Base-by-base conservation (phyloP, 768 basidiomycete species). In the Lactifluus echinatus region DNA sequence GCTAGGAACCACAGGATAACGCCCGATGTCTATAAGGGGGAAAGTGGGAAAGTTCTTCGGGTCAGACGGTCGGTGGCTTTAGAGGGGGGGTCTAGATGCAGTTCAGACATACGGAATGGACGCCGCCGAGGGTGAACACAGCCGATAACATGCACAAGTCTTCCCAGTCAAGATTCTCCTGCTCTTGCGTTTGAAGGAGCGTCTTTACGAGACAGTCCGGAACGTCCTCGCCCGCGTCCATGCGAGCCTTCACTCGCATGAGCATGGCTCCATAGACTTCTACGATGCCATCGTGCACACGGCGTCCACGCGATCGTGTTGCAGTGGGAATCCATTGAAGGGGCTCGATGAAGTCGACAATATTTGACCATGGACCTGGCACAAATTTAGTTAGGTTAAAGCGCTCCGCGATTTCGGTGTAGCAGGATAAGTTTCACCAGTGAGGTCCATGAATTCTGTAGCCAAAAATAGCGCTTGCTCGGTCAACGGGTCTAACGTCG, bases 301-400 rank as follows among this genome's bases (percentile, higher is more conserved):
- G 71, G 44, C 65, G 65, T 4, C 69, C 76, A 7, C 78, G 72
- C 0, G 67, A 62, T 7, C 64, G 69, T 70, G 73, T 74, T 19
- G 58, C 58, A 34, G 68, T 73, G 2, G 75, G 76, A 2, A 78
- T 47, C 34, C 64, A 63, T 44, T 76, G 76, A 31, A 78, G 71
- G 11, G 72, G 53, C 12, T 71, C 70, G 4, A 78, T 54, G 51
- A 77, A 79, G 62, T 79, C 78, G 28, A 72, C 69, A 17, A 73
- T 43, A 56, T 78, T 79, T 1, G 76, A 75, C 24, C 72, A 66
- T 1, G 76, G 75, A 10, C 76, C 76, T 62, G 24, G 31, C 3
- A 17, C 15, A 39, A 17, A 39, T 39, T 10, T n/a, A 17, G 2
- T 10, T n/a, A 17, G 2, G 21, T 43, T 24, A 42, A 31, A 26